Base-by-base conservation (phyloP, 106 monocot species). In the Apostasia ramifera region DNA sequence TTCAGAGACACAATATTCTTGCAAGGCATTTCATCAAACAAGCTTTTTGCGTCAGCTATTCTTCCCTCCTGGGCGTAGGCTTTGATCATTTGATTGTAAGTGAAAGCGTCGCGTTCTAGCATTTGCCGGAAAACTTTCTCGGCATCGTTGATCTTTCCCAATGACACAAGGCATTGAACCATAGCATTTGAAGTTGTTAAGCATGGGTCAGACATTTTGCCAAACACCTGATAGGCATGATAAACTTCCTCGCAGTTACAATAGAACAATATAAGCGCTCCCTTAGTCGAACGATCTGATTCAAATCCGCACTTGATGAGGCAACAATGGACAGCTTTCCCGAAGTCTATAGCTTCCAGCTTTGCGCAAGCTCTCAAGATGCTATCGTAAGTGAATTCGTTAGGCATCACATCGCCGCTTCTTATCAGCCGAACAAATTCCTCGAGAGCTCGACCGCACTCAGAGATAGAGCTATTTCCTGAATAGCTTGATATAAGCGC, bases 61-160 rank as follows among this genome's bases (percentile, higher is more conserved):
- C 77, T 77, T 48, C 77, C 82, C 10, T 47, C 73, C 8, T 54
- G 57, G 9, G 77, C 77, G 38, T 77, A 82, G 4, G 70, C 73
- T 55, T 74, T 82, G 57, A 82, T 77, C 82, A 82, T 82, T 9
- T 74, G 51, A 50, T 77, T 77, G 57, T 77, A 82, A 1, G 82
- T 70, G 59, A 73, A 64, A 37, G 70, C 39, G 53, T 61, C 55
- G 3, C 39, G 67, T 70, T 74, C 64, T 7, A 13, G 8, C 65
- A 77, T 62, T 58, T 59, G 51, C 45, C 40, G 4, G n/a, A 82
- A 77, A 44, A 77, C 55, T 38, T 66, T 3, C 70, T 82, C 73
- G 11, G 82, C 77, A 43, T 77, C 69, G 1, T 7, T 7, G 4
- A 74, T 73, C 38, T 66, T 73, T 6, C 82, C 65, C 5, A 43